Evolutionary conservation across 2,329 filamentous ascomycete species (phyloP), one percentile per base, ranked within the genome.

Genomic region (Metarhizium rileyi): DNA sequence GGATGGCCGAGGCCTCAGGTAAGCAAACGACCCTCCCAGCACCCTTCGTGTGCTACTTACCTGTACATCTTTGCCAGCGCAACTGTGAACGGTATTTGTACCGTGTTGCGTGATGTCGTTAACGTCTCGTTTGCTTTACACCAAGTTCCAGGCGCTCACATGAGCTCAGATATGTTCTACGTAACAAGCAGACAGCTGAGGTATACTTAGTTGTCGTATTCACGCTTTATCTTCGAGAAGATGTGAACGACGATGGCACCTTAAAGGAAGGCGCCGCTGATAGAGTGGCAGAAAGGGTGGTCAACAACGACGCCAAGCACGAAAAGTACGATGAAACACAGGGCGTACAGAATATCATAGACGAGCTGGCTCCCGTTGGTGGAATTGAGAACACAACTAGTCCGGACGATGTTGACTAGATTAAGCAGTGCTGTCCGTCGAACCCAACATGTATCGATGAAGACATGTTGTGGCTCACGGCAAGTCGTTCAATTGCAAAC

Each of bases 121-220:
- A 12, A 12, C 44, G 1, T 36, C 44, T 50, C 30, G 35, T 45
- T 33, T 40, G 27, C 30, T 60, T 56, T 58, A 59, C 48, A 50
- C 52, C 35, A 50, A 41, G 50, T 52, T 45, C 60, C 59, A 77
- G 80, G 63, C 87, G 86, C 74, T 85, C 87, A 73, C 87, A 94
- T 70, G 77, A 83, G 57, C 79, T 94, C 70, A 90, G 90, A 77
- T 96, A 97, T 69, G 88, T 94, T 51, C 77, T 97, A 62, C 91
- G 90, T 63, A 87, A 96, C 67, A 81, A 80, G 53, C 67, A 74
- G 22, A 91, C 87, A 0, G 79, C 79, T 44, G 78, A 87, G 30
- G 77, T 87, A 16, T 87, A 95, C 58, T 80, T 95, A 27, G 87
- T 91, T 43, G 74, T 97, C 16, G 68, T 89, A 5, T 91, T 97